These are phyloP conservation scores for Scheffersomyces spartinae DNA, from an alignment of 805 yeast species.

Conservation along the genomic window DNA sequence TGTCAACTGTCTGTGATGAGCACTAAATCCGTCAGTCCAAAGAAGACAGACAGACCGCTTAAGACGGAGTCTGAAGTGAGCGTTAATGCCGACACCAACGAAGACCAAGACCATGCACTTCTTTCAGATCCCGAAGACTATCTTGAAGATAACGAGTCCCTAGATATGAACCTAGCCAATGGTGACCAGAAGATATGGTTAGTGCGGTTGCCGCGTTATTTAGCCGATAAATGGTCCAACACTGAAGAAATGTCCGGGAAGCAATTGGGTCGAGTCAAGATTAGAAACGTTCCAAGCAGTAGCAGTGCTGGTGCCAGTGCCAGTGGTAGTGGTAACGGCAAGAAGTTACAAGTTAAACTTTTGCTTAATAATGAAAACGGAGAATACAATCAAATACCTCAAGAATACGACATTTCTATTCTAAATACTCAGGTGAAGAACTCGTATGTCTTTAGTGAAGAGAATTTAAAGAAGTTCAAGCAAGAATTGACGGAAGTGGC, in stretches of 20 bases:
- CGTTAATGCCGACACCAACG: conserved; percentile 8
- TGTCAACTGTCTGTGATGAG: too few relatives aligned
- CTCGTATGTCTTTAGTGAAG: conserved; percentile 80
- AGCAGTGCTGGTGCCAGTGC: conserved; percentile 13
- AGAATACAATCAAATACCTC: conserved; percentile 48
- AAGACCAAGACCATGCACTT: conserved; percentile 18
- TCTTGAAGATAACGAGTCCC: conserved; percentile 48
- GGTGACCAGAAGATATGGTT: conserved; percentile 79
- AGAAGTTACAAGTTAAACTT: conserved; percentile 36
- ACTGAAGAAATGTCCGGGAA: conserved; percentile 53
- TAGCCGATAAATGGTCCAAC: conserved; percentile 69
- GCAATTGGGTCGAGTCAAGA: conserved; percentile 70
- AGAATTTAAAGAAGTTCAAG: conserved; percentile 52
- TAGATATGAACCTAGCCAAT: conserved; percentile 60
- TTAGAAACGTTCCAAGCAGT: conserved; percentile 35
- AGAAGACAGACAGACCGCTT: too few relatives aligned
- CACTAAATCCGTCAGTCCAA: too few relatives aligned
- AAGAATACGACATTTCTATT: conserved; percentile 69
- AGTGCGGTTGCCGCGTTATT: conserved; percentile 78
- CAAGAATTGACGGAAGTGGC: conserved; percentile 40
- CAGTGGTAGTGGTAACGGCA: conserved; percentile 9
- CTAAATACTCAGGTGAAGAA: conserved; percentile 74
- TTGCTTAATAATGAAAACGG: conserved; percentile 42
- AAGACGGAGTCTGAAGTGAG: conserved; percentile 21
- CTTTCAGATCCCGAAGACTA: conserved; percentile 34